Base-by-base conservation (phyloP, 257 asterid species). In the Solanum clarkiae region DNA sequence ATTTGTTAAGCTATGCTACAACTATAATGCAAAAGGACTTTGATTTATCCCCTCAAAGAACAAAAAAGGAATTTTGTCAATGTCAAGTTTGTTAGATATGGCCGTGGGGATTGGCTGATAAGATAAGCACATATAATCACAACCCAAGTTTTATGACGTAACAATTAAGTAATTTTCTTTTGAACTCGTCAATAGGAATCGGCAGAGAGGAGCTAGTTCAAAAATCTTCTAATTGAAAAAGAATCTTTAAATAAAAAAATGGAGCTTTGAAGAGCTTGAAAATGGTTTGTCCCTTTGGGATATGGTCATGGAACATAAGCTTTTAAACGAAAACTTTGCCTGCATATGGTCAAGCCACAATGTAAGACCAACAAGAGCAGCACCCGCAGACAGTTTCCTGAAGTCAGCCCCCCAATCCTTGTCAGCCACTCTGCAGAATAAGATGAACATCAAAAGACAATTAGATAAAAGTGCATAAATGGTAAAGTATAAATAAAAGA, bases 371-470 rank as follows among this genome's bases (percentile, higher is more conserved):
- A 94, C 98, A 82, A 96, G 94, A 89, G 98, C 97, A 89, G 98
- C 98, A 68, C 98, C 99, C 29, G 96, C 97, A 18, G 99, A 96
- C 86, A 96, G 84, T 89, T 95, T 95, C 87, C 98, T 90, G 77
- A 96, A 96, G 89, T 96, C 99, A 13, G 98, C 98, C 13, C 98
- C 98, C 99, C 99, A 96, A 82, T 96, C 98, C 90, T 93, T 95
- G 81, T 96, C 97, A 83, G 97, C 97, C 86, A 95, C 99, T 93
- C 99, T 96, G 92, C 80, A 90, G 62, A 82, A 85, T 42, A 87
- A 88, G 80, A 65, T 26, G 86, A 86, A 84, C 79, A 45, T 18
- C 45, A 54, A 80, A 85, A 85, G 86, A 83, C 51, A 84, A 85
- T 60, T 17, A 65, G 40, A 53, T 47, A 70, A 32, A 77, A 63